A percentile compares a stretch with the other conserved stretches of the same genome.
Evolutionary conservation across 768 basidiomycete species (phyloP).

Genomic region (Tylopilus vinaceipallidus): DNA sequence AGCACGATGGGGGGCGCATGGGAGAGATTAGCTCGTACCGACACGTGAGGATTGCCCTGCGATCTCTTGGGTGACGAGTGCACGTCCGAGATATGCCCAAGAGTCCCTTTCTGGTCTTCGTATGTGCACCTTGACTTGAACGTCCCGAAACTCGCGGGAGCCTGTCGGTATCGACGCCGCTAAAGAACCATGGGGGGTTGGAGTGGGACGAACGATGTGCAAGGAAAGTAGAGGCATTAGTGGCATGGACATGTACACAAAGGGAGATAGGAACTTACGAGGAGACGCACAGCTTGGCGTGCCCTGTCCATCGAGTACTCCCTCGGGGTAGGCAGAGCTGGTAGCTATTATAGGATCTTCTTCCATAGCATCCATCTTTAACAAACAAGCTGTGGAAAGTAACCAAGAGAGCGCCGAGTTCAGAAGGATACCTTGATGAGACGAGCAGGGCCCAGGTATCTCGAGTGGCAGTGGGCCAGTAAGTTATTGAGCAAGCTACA

Average conservation of each 20-base stretch:
- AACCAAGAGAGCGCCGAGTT: neutral
- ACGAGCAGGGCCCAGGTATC: conserved; percentile 20
- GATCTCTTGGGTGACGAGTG: conserved; percentile 71
- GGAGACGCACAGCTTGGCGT: conserved; percentile 13
- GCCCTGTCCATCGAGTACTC: conserved; percentile 17
- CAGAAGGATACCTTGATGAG: conserved; percentile 5
- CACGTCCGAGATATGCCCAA: conserved; percentile 81
- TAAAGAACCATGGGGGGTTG: conserved; percentile 7
- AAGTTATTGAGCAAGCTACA: conserved; percentile 3
- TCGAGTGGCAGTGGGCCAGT: conserved; percentile 20
- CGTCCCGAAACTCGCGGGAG: conserved; percentile 66
- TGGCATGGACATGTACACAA: neutral
- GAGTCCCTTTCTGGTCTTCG: conserved; percentile 75
- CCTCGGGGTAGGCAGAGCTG: conserved; percentile 21
- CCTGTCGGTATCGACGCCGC: conserved; percentile 22
- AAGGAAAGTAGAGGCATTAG: conserved; percentile 9
- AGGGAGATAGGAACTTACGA: conserved; percentile 17
- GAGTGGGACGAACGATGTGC: neutral
- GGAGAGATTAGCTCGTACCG: conserved; percentile 47
- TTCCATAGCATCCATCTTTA: conserved; percentile 36
- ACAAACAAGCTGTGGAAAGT: neutral
- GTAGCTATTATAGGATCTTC: conserved; percentile 30
- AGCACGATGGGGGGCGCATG: conserved; percentile 2
- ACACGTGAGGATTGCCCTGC: conserved; percentile 76
- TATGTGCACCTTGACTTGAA: conserved; percentile 84